Evolutionary conservation across 371 early-diverging fungal genomes (phyloP), one percentile per base, ranked within the genome.

Genomic region (Mortierella sp.): DNA sequence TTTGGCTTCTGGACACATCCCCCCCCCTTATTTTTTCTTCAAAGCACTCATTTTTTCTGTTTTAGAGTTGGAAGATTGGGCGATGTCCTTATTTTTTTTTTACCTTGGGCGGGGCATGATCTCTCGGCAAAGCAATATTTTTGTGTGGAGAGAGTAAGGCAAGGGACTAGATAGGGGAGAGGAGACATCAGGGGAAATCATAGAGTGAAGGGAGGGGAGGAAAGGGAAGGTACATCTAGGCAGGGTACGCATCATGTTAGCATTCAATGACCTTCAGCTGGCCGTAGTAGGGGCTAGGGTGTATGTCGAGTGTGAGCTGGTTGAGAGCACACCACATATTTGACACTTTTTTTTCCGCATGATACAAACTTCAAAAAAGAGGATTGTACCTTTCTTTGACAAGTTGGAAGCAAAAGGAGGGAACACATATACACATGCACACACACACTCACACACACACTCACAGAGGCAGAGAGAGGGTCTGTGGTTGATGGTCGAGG

Each of bases 401-500:
- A 18, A 51, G 51, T 51, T 51, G 51, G 21, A 6, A 6, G 21
- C 21, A 51, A 51, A 51, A 51, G 21, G 21, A 51, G 51, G 51
- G 51, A 51, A 14, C 4, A 51, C 6, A 51, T 0, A 51, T 3
- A 48, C 12, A 48, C 48, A 48, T 3, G 35, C 35, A 35, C 35
- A 49, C 18, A 49, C 5, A 49, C 2, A 46, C 11, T 11, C 46
- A 46, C 11, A 46, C 6, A 48, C 1, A 48, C 51, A 51, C 21
- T 6, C 51, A 58, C n/a, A 55, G n/a, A 55, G 55, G 14, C 27
- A 27, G 12, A 29, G 12, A n/a, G 63, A 63, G 18, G 63, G 35
- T 63, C 63, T 63, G 63, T 63, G 63, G 35, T 63, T 32, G 65
- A 35, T 32, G 65, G 21, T 65, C 35, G 65, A 65, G 65, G 65